phyloP scores from a whole-genome alignment of 768 basidiomycete species.

The Agaricus subrufescens region DNA sequence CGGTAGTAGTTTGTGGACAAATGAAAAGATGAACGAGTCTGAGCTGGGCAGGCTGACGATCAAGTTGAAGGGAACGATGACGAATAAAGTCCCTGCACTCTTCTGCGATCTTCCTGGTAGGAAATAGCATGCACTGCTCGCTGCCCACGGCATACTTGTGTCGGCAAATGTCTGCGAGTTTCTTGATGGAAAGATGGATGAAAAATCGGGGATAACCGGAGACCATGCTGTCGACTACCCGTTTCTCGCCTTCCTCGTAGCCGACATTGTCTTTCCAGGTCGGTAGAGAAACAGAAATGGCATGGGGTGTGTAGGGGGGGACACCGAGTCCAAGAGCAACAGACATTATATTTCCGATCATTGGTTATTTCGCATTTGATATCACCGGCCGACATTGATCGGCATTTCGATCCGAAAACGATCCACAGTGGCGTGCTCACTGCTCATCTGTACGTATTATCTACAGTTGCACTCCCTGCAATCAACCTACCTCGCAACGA shows the following conservation, averaged over 20 bases:
- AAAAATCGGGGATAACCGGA: conserved; percentile 95
- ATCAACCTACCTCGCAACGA: no score
- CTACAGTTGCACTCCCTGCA: no score
- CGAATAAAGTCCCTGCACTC: conserved; percentile 73
- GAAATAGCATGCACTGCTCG: conserved; percentile 78
- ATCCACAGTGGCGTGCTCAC: neutral
- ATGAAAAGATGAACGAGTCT: conserved; percentile 70
- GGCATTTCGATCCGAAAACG: neutral
- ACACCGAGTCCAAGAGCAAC: conserved; percentile 46
- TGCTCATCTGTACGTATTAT: no score
- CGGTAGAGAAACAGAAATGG: conserved; percentile 92
- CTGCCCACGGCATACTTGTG: conserved; percentile 68
- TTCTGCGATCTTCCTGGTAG: conserved; percentile 67
- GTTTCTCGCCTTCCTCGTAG: conserved; percentile 85
- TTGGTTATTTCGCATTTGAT: neutral
- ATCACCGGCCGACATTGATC: neutral
- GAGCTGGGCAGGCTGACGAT: conserved; percentile 35
- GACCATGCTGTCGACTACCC: conserved; percentile 76
- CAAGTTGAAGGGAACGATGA: conserved; percentile 37
- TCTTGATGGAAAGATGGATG: conserved; percentile 79
- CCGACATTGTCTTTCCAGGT: conserved; percentile 89
- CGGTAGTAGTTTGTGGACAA: conserved; percentile 49
- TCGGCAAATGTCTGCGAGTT: conserved; percentile 79
- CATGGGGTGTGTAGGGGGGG: conserved; percentile 74
- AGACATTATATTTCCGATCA: conserved; percentile 8